Base-by-base conservation (phyloP, 148 eudicot species). In the Mesembryanthemum crystallinum region DNA sequence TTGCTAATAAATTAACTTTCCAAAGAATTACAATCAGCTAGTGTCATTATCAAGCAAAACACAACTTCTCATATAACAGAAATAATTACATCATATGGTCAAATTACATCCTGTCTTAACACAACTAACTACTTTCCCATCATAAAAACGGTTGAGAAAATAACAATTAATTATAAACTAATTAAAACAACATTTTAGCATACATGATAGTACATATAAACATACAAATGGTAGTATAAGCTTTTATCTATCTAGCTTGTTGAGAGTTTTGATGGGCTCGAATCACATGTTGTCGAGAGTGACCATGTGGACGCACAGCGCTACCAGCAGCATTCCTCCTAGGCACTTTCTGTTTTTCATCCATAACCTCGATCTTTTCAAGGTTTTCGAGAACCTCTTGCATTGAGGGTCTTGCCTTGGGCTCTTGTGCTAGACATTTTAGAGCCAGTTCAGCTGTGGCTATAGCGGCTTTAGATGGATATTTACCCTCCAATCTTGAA, bases 351-450 rank as follows among this genome's bases (percentile, higher is more conserved):
- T 79, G 83, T 62, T 73, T 85, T 37, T 82, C 91, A 33, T 82
- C 81, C 24, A 74, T 63, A 21, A 79, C 84, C 11, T 78, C 82
- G 18, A 86, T 67, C 27, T 42, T 73, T 72, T 86, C 87, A 3
- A 94, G 81, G 35, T 69, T 75, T 77, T 84, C 87, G 17, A 91
- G 79, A 14, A 92, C 90, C 78, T 87, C 95, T 79, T 87, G 77
- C 97, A 94, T 94, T 13, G 97, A 81, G 20, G 97, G 97, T 55
- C 98, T 81, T 18, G 58, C 55, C 76, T 76, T 86, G 1, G 85
- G 95, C 42, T 90, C 87, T 63, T 73, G 75, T 0, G 45, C 82
- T 8, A 94, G 81, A 69, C 98, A 94, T 60, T 74, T 81, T 7
- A 88, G 88, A 52, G 98, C 90, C 47, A 94, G 82, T 60, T 86